phyloP scores from a whole-genome alignment of 495 filamentous ascomycete species.

The Aspergillus wentii region DNA sequence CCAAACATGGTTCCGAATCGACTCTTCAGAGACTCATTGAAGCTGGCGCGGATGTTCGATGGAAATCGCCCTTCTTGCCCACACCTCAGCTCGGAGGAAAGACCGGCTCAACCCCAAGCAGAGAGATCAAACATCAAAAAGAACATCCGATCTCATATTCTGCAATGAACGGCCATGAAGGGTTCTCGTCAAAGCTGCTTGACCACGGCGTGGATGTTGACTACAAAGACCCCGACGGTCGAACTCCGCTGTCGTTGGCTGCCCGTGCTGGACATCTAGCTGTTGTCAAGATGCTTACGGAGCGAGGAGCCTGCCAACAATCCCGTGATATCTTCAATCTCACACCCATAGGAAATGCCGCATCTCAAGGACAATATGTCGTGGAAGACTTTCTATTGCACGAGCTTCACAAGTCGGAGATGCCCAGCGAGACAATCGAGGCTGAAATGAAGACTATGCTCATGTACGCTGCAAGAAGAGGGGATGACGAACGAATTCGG shows the following conservation, averaged over 20 bases:
- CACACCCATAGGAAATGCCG: background rate
- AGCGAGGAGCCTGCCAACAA: background rate
- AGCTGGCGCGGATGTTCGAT: background rate
- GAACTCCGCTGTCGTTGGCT: background rate
- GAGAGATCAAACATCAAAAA: no score
- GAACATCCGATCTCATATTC: background rate
- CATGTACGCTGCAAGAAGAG: no score
- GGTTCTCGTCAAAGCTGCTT: background rate
- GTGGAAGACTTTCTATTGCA: background rate
- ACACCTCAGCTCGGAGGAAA: background rate
- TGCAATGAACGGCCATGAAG: background rate
- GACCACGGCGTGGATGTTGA: background rate
- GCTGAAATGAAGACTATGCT: no score
- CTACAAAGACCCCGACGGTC: background rate
- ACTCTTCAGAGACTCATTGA: background rate
- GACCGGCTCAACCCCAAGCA: no score
- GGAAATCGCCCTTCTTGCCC: background rate
- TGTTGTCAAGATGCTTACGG: background rate
- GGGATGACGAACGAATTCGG: no score
- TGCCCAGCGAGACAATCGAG: no score
- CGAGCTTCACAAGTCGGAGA: no score
- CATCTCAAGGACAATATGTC: background rate
- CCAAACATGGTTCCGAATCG: background rate
- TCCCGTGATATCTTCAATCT: background rate
- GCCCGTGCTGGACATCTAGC: background rate